phyloP scores from a whole-genome alignment of 306 rosid species.

The Prunus mume region DNA sequence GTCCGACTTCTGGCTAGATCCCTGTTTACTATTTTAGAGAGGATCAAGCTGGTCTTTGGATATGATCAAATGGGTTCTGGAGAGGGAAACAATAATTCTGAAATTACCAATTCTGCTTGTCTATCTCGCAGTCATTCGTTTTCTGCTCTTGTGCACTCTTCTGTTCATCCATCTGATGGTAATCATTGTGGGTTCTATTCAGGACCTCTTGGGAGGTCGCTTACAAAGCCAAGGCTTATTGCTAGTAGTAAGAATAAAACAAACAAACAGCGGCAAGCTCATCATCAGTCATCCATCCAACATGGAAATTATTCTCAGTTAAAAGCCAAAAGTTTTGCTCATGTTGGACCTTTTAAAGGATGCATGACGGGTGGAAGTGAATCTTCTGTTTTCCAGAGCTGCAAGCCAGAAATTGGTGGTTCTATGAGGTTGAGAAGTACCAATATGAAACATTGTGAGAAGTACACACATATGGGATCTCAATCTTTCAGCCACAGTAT shows the following conservation, averaged over 20 bases:
- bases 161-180: slow-evolving; percentile 39
- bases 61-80: slow-evolving; percentile 24
- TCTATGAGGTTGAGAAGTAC: slow-evolving; percentile 48
- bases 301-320: slow-evolving; percentile 33
- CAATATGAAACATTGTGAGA: slow-evolving; percentile 20
- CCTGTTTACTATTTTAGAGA: slow-evolving; percentile 63
- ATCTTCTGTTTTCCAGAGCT: slow-evolving; percentile 38
- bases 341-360: slow-evolving; percentile 41
- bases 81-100: slow-evolving; percentile 14
- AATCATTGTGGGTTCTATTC: slow-evolving; percentile 35
- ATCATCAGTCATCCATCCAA: slow-evolving; percentile 18
- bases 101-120: slow-evolving; percentile 16
- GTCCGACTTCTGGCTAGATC: slow-evolving; percentile 79
- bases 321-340: slow-evolving; percentile 30
- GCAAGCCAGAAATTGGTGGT: slow-evolving; percentile 42
- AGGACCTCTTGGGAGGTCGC: slow-evolving; percentile 29
- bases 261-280: slow-evolving; percentile 22
- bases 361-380: slow-evolving; percentile 39
- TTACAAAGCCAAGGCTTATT: slow-evolving; percentile 22
- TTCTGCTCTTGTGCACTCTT: slow-evolving; percentile 22
- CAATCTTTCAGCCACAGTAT: slow-evolving; percentile 33
- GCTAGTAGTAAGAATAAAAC: slow-evolving; percentile 30
- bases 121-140: slow-evolving; percentile 39
- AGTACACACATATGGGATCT: slow-evolving; percentile 24
- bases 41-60: slow-evolving; percentile 62